Conservation (phyloP, 768 basidiomycete species). For the Tricholoma hemisulphureum region DNA sequence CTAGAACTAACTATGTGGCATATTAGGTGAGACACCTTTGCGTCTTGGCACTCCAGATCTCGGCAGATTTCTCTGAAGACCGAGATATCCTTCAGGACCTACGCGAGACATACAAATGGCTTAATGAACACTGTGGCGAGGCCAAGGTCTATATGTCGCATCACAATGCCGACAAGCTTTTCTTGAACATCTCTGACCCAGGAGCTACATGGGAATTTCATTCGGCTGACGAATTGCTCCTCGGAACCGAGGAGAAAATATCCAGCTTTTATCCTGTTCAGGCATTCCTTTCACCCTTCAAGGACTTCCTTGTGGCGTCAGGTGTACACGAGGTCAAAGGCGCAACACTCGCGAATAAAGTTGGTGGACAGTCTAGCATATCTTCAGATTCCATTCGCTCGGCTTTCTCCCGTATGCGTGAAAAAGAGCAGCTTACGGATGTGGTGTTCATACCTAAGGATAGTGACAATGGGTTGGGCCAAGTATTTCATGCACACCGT, state of each 20-base stretch:
- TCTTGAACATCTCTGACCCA: slow-evolving; percentile 48
- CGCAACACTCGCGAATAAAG: slow-evolving; percentile 7
- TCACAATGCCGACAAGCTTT: slow-evolving; percentile 28
- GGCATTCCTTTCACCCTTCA: slow-evolving; percentile 32
- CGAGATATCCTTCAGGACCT: slow-evolving; percentile 36
- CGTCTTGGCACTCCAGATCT: slow-evolving; percentile 30
- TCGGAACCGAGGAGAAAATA: slow-evolving; percentile 31
- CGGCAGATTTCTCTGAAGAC: slow-evolving; percentile 22
- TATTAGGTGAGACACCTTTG: slow-evolving; percentile 41
- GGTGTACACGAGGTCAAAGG: slow-evolving; percentile 29
- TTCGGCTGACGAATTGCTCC: slow-evolving; percentile 37
- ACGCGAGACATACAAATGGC: slow-evolving; percentile 44
- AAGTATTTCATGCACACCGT: slow-evolving; percentile 36
- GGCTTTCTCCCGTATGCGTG: slow-evolving; percentile 36
- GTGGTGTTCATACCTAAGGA: slow-evolving; percentile 29
- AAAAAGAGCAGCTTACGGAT: slow-evolving; percentile 33
- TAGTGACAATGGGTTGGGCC: slow-evolving; percentile 13
- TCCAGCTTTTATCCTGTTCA: slow-evolving; percentile 30
- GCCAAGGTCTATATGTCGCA: slow-evolving; percentile 15
- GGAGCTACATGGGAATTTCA: slow-evolving; percentile 40
- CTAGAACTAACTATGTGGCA: too few species aligned
- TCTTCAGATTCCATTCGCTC: slow-evolving; percentile 20
- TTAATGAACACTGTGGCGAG: slow-evolving; percentile 30
- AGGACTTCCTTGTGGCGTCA: slow-evolving; percentile 29
- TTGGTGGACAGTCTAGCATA: slow-evolving; percentile 12